Evolutionary conservation across 1,139 yeast species (phyloP).

Genomic region (Casaregolazyma suthepensis): DNA sequence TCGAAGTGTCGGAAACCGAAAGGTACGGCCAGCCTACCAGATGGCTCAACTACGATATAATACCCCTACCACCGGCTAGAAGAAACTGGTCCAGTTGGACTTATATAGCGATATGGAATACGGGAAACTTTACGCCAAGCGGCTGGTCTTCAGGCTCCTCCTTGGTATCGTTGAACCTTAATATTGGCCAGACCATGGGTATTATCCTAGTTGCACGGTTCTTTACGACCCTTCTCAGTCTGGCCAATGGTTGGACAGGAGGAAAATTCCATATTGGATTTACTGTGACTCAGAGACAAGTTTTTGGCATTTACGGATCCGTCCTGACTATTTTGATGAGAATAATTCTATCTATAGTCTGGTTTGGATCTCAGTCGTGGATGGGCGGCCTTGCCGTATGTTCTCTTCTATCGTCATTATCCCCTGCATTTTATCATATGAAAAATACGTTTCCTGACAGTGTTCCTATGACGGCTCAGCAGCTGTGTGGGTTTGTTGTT

Average conservation of each 20-base stretch:
- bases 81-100: slow-evolving; percentile 24
- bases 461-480: slow-evolving; percentile 29
- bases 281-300: slow-evolving; percentile 26
- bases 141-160: slow-evolving; percentile 27
- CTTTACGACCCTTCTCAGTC: slow-evolving; percentile 16
- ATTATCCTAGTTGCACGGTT: slow-evolving; percentile 26
- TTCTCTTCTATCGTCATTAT: slow-evolving; percentile 24
- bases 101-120: slow-evolving; percentile 20
- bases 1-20: slow-evolving; percentile 14
- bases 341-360: slow-evolving; percentile 27
- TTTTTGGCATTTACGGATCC: slow-evolving; percentile 31
- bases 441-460: slow-evolving; percentile 30
- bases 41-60: slow-evolving; percentile 18
- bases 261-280: slow-evolving; percentile 30
- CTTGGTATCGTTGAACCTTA: slow-evolving; percentile 25
- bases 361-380: slow-evolving; percentile 31
- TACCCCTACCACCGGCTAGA: slow-evolving; percentile 25
- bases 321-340: slow-evolving; percentile 25
- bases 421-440: slow-evolving; percentile 26
- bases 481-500: slow-evolving; percentile 30
- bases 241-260: slow-evolving; percentile 25
- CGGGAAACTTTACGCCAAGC: slow-evolving; percentile 21
- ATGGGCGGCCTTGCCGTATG: slow-evolving; percentile 30
- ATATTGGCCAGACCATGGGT: slow-evolving; percentile 15
- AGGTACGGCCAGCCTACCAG: slow-evolving; percentile 11